Percentiles rank a stretch among this genome's conserved stretches.
Evolutionary conservation across 2,329 filamentous ascomycete species (phyloP).

Genomic region (Epichloe sp.): DNA sequence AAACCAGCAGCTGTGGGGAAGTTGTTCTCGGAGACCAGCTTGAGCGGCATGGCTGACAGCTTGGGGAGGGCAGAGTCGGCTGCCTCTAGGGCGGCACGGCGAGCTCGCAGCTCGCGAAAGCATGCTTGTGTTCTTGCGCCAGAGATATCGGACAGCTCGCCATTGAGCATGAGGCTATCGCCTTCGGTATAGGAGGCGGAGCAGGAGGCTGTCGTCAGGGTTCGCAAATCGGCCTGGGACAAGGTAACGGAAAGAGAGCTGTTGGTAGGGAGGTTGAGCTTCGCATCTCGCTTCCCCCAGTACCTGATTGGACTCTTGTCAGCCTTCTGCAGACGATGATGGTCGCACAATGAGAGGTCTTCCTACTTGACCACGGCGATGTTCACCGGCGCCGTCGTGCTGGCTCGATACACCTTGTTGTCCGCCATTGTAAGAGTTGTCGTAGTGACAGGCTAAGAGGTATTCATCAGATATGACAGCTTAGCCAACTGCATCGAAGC

Average conservation of each 20-base stretch:
- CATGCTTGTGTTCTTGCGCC: slow-evolving; percentile 90
- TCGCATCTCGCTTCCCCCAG: slow-evolving; percentile 94
- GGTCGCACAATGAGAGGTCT: neutral
- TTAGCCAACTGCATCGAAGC: neutral
- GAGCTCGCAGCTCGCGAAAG: slow-evolving; percentile 69
- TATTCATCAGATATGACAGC: neutral
- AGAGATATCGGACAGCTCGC: slow-evolving; percentile 67
- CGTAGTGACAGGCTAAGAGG: neutral
- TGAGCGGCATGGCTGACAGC: slow-evolving; percentile 63
- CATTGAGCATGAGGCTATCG: slow-evolving; percentile 74
- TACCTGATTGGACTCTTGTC: slow-evolving; percentile 29
- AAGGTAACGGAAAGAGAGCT: slow-evolving; percentile 95
- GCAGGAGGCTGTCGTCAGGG: slow-evolving; percentile 90
- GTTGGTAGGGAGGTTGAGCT: slow-evolving; percentile 94
- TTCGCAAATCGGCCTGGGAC: slow-evolving; percentile 84
- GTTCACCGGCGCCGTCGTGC: slow-evolving; percentile 93
- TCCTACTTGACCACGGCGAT: slow-evolving; percentile 90
- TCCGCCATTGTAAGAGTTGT: slow-evolving; percentile 27
- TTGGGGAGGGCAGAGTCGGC: slow-evolving; percentile 64
- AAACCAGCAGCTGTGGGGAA: slow-evolving; percentile 95
- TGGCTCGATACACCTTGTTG: slow-evolving; percentile 67
- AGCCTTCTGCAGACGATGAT: neutral
- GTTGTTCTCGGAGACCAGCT: slow-evolving; percentile 93
- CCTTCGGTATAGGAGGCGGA: slow-evolving; percentile 53
- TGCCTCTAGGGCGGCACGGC: slow-evolving; percentile 64